Conservation (phyloP, 225 moss, liverwort and hornwort species). For the Lunularia cruciata region DNA sequence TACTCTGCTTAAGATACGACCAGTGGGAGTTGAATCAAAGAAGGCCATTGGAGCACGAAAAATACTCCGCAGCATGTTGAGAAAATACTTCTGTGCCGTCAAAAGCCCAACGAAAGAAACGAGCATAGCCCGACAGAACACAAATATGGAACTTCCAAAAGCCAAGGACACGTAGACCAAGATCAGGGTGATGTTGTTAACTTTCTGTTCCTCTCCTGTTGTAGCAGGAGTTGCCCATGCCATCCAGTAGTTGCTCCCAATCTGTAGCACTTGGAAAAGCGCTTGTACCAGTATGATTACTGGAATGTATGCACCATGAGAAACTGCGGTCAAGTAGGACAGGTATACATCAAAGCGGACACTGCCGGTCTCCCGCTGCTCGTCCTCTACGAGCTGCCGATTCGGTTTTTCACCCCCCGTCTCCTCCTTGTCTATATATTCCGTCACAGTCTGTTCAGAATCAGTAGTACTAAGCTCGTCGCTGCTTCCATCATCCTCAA, state of each 20-base stretch:
- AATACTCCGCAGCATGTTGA: slow-evolving; percentile 57
- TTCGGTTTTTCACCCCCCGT: slow-evolving; percentile 13
- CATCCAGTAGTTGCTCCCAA: slow-evolving; percentile 56
- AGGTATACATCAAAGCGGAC: slow-evolving; percentile 34
- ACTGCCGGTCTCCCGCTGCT: slow-evolving; percentile 35
- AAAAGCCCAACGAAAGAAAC: slow-evolving; percentile 54
- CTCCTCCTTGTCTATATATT: slow-evolving; percentile 21
- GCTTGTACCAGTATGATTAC: slow-evolving; percentile 35
- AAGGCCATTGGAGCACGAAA: slow-evolving; percentile 80
- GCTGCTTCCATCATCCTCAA: slow-evolving; percentile 2
- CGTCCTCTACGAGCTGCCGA: slow-evolving; percentile 43
- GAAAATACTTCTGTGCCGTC: slow-evolving; percentile 63
- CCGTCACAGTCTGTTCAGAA: slow-evolving; percentile 4
- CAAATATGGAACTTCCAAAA: slow-evolving; percentile 36
- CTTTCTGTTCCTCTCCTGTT: slow-evolving; percentile 26
- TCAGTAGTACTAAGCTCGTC: slow-evolving; percentile 14
- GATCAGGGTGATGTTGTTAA: slow-evolving; percentile 49
- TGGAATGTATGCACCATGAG: slow-evolving; percentile 43
- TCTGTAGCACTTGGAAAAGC: slow-evolving; percentile 41
- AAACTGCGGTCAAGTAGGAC: slow-evolving; percentile 42
- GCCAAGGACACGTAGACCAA: slow-evolving; percentile 52
- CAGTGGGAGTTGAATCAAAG: slow-evolving; percentile 77
- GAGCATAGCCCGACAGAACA: slow-evolving; percentile 41
- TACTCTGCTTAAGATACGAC: slow-evolving; percentile 74
- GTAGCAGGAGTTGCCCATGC: slow-evolving; percentile 49